A percentile compares a stretch with the other conserved stretches of the same genome.
Evolutionary conservation across 1,139 yeast species (phyloP).

Genomic region (Yamadazyma friedrichii): DNA sequence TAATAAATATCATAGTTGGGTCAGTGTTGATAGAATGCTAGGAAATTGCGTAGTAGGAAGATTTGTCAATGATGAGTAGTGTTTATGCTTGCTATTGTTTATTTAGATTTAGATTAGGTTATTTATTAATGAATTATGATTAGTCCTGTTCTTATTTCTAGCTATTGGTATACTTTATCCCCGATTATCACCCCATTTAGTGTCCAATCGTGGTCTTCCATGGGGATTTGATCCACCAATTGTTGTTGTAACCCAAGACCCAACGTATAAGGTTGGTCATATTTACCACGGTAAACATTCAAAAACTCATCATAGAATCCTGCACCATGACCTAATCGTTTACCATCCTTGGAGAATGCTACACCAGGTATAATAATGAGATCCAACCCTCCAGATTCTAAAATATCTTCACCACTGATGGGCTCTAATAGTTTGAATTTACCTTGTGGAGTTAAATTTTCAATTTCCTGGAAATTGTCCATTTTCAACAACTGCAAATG

Average conservation of each 20-base stretch:
- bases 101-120: not conserved
- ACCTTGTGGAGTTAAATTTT: conserved; percentile 61
- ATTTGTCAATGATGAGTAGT: conserved; percentile 11
- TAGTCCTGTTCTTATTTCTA: too few relatives aligned
- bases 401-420: conserved; percentile 29
- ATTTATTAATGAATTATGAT: not conserved
- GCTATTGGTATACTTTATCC: not conserved
- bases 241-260: conserved; percentile 77
- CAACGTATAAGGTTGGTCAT: conserved; percentile 44
- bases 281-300: conserved; percentile 41
- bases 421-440: conserved; percentile 73
- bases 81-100: not conserved
- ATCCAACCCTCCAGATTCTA: conserved; percentile 53
- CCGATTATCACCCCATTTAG: conserved; percentile 58
- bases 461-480: conserved; percentile 38
- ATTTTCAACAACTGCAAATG: conserved; percentile 62
- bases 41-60: conserved; percentile 78
- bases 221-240: conserved; percentile 56
- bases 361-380: conserved; percentile 82
- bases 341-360: conserved; percentile 58
- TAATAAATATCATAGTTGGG: conserved; percentile 86
- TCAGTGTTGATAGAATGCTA: conserved; percentile 77
- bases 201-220: conserved; percentile 67
- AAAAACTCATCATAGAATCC: conserved; percentile 89
- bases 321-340: conserved; percentile 87